Conservation (phyloP, 352 stramenopile species). For the Phytophthora chlamydospora region DNA sequence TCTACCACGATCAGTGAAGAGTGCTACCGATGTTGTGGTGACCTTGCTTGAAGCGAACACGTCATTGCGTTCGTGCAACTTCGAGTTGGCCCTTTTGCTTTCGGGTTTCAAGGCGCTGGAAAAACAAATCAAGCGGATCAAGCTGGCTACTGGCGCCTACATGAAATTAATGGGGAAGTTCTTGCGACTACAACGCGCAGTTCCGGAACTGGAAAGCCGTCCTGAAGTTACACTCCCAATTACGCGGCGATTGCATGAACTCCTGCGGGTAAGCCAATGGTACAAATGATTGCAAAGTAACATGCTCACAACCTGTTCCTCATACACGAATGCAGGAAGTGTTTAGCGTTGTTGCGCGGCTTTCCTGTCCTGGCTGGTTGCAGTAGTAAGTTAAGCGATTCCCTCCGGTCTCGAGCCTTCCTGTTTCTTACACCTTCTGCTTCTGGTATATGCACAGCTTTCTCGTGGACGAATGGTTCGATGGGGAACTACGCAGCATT, state of each 20-base stretch:
- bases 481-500: constrained; percentile 15
- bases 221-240: constrained; percentile 34
- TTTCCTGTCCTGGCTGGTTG: constrained; percentile 48
- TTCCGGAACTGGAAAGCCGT: constrained; percentile 60
- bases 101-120: constrained; percentile 41
- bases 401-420: too few species aligned
- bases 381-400: constrained; percentile 23
- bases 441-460: constrained; percentile 15
- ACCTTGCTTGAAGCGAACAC: constrained; percentile 37
- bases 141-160: constrained; percentile 30
- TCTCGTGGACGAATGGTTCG: constrained; percentile 34
- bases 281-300: background rate
- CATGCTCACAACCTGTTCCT: background rate
- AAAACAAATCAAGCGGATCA: constrained; percentile 15
- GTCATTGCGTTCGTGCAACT: constrained; percentile 42
- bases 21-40: constrained; percentile 7
- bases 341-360: constrained; percentile 31
- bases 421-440: background rate
- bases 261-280: constrained; percentile 22
- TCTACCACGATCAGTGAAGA: constrained; percentile 9
- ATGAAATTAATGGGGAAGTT: constrained; percentile 26
- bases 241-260: constrained; percentile 23
- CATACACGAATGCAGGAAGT: constrained; percentile 28
- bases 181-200: constrained; percentile 33
- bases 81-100: constrained; percentile 57